Evolutionary conservation across 176 grass and related monocot species (phyloP).

Genomic region (Cymbopogon citratus): DNA sequence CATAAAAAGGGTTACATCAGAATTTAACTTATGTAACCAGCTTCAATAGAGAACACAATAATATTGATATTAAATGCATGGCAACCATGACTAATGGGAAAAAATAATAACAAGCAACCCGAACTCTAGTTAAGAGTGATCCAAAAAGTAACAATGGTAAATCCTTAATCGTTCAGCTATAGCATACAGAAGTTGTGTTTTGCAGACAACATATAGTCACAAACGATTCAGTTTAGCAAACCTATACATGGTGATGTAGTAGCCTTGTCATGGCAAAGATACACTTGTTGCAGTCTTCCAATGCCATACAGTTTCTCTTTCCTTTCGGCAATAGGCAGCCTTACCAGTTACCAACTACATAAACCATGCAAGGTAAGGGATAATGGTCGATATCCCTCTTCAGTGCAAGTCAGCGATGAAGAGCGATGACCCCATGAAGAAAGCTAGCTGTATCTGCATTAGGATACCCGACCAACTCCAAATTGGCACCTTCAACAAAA

Average conservation of each 20-base stretch:
- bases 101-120: background rate
- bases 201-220: constrained; percentile 30
- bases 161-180: constrained; percentile 4
- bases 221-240: constrained; percentile 50
- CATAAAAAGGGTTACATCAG: background rate
- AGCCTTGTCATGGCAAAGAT: constrained; percentile 42
- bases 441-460: constrained; percentile 73
- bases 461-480: constrained; percentile 76
- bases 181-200: constrained; percentile 16
- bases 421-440: constrained; percentile 41
- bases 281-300: constrained; percentile 46
- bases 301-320: constrained; percentile 33
- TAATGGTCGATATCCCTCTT: constrained; percentile 57
- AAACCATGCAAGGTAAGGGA: constrained; percentile 48
- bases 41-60: background rate
- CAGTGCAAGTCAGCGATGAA: constrained; percentile 49
- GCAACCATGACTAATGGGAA: background rate
- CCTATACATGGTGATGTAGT: constrained; percentile 52
- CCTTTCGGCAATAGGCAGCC: constrained; percentile 48
- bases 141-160: background rate
- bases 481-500: constrained; percentile 67
- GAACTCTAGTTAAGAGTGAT: background rate
- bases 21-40: constrained; percentile 16
- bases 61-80: background rate
- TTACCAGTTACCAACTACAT: constrained; percentile 84